Conservation (phyloP, 306 rosid genomes). For the Aeschynomene evenia region DNA sequence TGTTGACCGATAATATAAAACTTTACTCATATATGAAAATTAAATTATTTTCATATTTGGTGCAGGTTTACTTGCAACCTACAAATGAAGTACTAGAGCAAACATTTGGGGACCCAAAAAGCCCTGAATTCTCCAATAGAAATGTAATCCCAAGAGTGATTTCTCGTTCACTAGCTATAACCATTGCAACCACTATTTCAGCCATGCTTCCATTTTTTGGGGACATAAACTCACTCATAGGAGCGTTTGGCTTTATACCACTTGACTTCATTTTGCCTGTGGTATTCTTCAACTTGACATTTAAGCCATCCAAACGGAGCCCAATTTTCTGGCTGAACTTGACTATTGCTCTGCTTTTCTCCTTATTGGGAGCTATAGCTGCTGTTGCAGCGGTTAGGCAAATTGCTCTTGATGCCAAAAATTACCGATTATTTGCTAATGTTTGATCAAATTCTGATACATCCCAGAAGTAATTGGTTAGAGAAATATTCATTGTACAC, state of each 20-base stretch:
- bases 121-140: slow-evolving; percentile 50
- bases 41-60: too few relatives aligned
- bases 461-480: too few relatives aligned
- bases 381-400: slow-evolving; percentile 74
- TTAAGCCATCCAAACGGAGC: slow-evolving; percentile 64
- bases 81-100: slow-evolving; percentile 70
- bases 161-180: slow-evolving; percentile 48
- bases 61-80: slow-evolving; percentile 75
- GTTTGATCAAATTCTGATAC: slow-evolving; percentile 33
- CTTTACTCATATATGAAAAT: too few relatives aligned
- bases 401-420: slow-evolving; percentile 59
- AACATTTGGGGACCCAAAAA: slow-evolving; percentile 50
- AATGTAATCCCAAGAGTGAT: slow-evolving; percentile 65
- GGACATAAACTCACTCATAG: slow-evolving; percentile 65
- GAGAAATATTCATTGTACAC: too few relatives aligned
- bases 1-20: too few relatives aligned
- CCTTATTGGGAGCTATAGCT: slow-evolving; percentile 55
- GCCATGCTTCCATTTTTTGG: slow-evolving; percentile 93
- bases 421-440: slow-evolving; percentile 63
- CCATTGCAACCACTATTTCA: slow-evolving; percentile 49
- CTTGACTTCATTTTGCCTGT: slow-evolving; percentile 76
- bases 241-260: slow-evolving; percentile 87
- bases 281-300: slow-evolving; percentile 67
- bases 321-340: slow-evolving; percentile 56
- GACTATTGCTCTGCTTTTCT: slow-evolving; percentile 50